Base-by-base conservation (phyloP, 2,329 filamentous ascomycete genomes). In the Pestalotiopsis sp. region DNA sequence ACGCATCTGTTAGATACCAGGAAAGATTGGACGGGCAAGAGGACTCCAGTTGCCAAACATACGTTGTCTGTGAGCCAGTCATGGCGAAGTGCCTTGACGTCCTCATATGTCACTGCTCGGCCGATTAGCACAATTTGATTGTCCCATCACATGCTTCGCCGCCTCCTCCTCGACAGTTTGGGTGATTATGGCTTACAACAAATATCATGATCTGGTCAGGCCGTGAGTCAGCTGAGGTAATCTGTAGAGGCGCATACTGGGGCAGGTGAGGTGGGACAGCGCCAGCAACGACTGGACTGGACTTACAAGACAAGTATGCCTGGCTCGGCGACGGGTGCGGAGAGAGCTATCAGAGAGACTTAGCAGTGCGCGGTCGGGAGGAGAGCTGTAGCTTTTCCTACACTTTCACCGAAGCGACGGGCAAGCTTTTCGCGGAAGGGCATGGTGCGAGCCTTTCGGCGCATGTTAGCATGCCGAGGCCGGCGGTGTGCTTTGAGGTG, bases 61-160 rank as follows among this genome's bases (percentile, higher is more conserved):
- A 95, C 93, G 84, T 97, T 98, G 80, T 99, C 96, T 58, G 95
- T 98, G 66, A 99, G 86, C 96, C 96, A 99, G 85, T 98, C 96
- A 81, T 93, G 87, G 81, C 93, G 94, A 69, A 99, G 88, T 17
- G 92, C 91, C 79, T 95, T 92, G 74, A 98, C 89, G 81, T 99
- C 96, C 78, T 96, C 94, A 78, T 91, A 89, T 65, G 93, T 97
- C 74, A 98, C 94, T 95, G 25, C 41, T 9, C n/a, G 11, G n/a
- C 9, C 14, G 9, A 39, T 67, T 23, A 67, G 66, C 31, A 63
- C 12, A 14, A 36, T 52, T 52, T 52, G n/a, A 14, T 52, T 52
- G 45, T 52, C 45, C 20, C 45, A n/a, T 52, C 17, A n/a, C 41
- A n/a, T 6, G 41, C 17, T 31, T 9, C 7, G 31, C 7, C 31